Conservation (phyloP, 352 stramenopile genomes). For the Blastocystis sp. region DNA sequence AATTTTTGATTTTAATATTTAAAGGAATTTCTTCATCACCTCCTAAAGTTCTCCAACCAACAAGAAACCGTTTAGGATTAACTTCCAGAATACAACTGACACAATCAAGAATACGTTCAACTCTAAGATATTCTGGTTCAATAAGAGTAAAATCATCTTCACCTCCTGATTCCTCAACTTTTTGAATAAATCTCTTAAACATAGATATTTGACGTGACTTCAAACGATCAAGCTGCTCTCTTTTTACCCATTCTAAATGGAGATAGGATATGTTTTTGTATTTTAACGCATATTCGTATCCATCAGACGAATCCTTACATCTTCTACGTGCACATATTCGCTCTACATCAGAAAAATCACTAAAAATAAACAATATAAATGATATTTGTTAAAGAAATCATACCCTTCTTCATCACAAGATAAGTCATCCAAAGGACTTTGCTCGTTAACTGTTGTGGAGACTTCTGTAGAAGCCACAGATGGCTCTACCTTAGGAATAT, state of each 20-base stretch:
- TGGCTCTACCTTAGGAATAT: no score
- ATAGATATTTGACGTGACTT: constrained; percentile 8
- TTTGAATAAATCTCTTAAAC: constrained; percentile 26
- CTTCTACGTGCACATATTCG: constrained; percentile 15
- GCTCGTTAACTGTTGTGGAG: no score
- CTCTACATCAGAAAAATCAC: no score
- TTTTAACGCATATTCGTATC: constrained; percentile 21
- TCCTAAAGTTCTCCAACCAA: constrained; percentile 4
- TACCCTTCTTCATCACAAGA: no score
- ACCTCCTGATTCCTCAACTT: not conserved
- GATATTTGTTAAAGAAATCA: no score
- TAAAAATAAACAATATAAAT: no score
- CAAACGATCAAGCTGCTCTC: constrained; percentile 20
- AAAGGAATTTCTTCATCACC: not conserved
- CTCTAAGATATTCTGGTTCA: not conserved
- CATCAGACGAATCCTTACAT: constrained; percentile 4
- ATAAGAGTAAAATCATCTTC: constrained; percentile 1
- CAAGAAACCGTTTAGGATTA: constrained; percentile 2
- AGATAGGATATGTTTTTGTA: constrained; percentile 26
- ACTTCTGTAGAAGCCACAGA: no score
- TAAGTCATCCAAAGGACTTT: no score
- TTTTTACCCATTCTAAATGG: constrained; percentile 24
- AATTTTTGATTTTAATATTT: constrained; percentile 10
- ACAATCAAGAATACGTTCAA: constrained; percentile 26
- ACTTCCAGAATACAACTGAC: constrained; percentile 19